phyloP scores from a whole-genome alignment of 352 stramenopile species.

The Pythium folliculosum region DNA sequence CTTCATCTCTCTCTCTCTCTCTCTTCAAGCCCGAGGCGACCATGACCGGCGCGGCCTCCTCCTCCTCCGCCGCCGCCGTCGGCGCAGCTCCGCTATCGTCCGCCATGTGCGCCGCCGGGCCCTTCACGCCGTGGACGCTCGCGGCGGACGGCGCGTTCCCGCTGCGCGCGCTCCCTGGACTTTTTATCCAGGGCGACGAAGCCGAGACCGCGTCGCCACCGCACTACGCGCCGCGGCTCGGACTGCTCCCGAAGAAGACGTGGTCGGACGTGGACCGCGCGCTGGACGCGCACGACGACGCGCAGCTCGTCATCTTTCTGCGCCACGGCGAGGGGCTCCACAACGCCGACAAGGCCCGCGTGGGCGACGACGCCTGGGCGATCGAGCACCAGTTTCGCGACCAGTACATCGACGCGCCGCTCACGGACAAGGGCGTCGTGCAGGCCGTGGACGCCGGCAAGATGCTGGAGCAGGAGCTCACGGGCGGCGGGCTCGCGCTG shows the following conservation, averaged over 20 bases:
- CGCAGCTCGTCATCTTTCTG: slow-evolving; percentile 62
- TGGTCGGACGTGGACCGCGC: slow-evolving; percentile 44
- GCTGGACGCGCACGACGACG: slow-evolving; percentile 27
- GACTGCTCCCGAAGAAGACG: slow-evolving; percentile 40
- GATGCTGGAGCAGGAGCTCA: slow-evolving; percentile 49
- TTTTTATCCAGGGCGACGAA: slow-evolving; percentile 46
- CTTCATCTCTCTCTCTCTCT: no score
- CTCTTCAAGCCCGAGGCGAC: not conserved
- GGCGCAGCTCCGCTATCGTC: not conserved
- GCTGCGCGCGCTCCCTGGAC: slow-evolving; percentile 30
- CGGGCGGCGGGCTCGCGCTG: slow-evolving; percentile 44
- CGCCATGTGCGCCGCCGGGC: not conserved
- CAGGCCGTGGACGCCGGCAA: slow-evolving; percentile 37
- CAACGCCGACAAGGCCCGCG: slow-evolving; percentile 63
- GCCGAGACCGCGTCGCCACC: slow-evolving; percentile 33
- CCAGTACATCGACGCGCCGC: slow-evolving; percentile 60
- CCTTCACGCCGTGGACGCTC: slow-evolving; percentile 18
- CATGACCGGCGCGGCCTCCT: not conserved
- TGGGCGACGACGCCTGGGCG: slow-evolving; percentile 54
- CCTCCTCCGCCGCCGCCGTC: not conserved
- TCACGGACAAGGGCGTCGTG: slow-evolving; percentile 46
- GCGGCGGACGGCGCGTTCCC: slow-evolving; percentile 11
- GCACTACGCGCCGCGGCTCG: slow-evolving; percentile 42
- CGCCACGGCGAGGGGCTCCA: slow-evolving; percentile 69
- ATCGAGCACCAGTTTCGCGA: slow-evolving; percentile 46